Conservation (phyloP, 129 eudicot genomes). For the Flaveria robusta region DNA sequence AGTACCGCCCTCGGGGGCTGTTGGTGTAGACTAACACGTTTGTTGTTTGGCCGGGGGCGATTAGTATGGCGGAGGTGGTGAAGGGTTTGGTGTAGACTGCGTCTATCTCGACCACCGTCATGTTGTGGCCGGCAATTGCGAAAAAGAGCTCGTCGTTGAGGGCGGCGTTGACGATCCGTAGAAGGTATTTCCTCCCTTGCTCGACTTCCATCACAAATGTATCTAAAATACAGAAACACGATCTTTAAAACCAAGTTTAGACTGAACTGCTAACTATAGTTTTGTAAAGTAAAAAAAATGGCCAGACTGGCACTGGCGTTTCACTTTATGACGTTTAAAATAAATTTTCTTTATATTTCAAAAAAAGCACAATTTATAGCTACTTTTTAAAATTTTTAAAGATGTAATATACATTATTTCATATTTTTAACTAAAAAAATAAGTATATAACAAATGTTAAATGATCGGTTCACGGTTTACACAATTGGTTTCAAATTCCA, state of each 20-base stretch:
- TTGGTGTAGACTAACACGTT: slow-evolving; percentile 50
- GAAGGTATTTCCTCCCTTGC: slow-evolving; percentile 47
- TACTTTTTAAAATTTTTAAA: no score
- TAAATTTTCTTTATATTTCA: no score
- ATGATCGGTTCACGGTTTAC: no score
- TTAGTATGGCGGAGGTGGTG: slow-evolving; percentile 27
- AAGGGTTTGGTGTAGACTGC: slow-evolving; percentile 50
- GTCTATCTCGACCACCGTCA: slow-evolving; percentile 26
- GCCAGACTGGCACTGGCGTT: no score
- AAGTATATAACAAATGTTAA: no score
- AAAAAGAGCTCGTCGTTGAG: slow-evolving; percentile 46
- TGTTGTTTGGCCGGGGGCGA: slow-evolving; percentile 57
- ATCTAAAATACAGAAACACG: slow-evolving; percentile 28
- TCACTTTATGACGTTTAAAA: no score
- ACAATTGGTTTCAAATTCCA: no score
- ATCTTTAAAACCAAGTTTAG: not conserved
- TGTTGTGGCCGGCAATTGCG: slow-evolving; percentile 19
- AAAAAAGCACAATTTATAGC: no score
- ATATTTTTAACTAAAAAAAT: no score
- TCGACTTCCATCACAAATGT: slow-evolving; percentile 49
- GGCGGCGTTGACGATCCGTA: slow-evolving; percentile 43
- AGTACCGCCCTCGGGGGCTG: slow-evolving; percentile 18
- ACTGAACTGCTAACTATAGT: no score
- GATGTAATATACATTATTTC: no score
- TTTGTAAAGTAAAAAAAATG: no score